Evolutionary conservation across 768 basidiomycete species (phyloP), one percentile per base, ranked within the genome.

Genomic region (Leccinellum rugosiceps): DNA sequence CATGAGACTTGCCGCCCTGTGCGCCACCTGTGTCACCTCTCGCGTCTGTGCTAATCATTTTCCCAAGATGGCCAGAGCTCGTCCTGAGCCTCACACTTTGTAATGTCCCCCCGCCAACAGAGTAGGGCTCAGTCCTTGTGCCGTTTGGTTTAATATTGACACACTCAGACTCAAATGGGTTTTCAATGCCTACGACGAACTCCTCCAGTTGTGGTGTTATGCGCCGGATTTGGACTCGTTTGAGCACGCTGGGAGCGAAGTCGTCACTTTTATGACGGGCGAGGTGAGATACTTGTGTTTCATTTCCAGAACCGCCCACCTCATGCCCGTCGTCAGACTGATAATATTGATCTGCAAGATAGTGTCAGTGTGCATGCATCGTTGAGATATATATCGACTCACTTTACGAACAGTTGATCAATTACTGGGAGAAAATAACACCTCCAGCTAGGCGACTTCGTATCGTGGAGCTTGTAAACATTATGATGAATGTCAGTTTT

Each of bases 51-150:
- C 61, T 65, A 23, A 68, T 49, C 45, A 11, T 50, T 43, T 45
- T 51, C 38, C n/a, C 25, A 62, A 90, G 88, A 50, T 91, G 89
- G 71, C 87, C 89, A 21, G 87, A 90, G 59, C 75, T 84, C 65
- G 86, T 83, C 62, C 68, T 84, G 26, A 89, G 86, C 60, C 74
- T 91, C 43, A 83, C 86, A 4, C 74, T 91, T 15, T 83, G 83
- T 63, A 88, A 87, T 66, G 78, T 88, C 26, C 84, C 87, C 13
- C 74, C 87, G 3, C 84, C 84, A 30, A 77, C 78, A 34, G 87
- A 88, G 88, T 90, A 65, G 62, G 84, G 74, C 15, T 38, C 35
- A 17, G 15, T 52, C 23, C 19, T 19, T 35, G 41, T 49, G 17
- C 28, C n/a, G 14, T 35, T 49, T 41, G 50, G 19, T 53, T 11